Evolutionary conservation across 441 rosid genomes (phyloP).

Genomic region (Kokia cookei): DNA sequence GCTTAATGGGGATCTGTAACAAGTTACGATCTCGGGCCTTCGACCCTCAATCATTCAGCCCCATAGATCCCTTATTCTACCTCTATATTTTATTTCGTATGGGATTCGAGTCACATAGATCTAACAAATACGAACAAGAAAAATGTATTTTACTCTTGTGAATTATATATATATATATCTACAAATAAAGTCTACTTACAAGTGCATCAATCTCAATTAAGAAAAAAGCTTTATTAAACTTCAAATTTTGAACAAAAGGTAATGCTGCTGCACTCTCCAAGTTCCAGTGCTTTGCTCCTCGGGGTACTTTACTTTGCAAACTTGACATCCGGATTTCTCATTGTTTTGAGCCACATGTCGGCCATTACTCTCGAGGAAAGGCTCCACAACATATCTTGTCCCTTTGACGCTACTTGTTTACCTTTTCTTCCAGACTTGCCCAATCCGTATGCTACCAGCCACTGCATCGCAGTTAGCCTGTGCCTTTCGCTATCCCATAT

Average conservation of each 20-base stretch:
- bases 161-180: too few species aligned
- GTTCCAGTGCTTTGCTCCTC: neutral
- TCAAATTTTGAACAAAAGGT: neutral
- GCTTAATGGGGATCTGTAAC: too few species aligned
- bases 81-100: too few species aligned
- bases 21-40: too few species aligned
- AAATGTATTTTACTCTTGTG: too few species aligned
- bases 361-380: constrained; percentile 85
- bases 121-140: too few species aligned
- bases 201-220: neutral
- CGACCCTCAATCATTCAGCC: too few species aligned
- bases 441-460: constrained; percentile 69
- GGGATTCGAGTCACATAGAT: too few species aligned
- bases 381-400: constrained; percentile 71
- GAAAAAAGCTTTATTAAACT: neutral
- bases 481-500: constrained; percentile 62
- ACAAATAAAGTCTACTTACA: neutral
- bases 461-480: constrained; percentile 77
- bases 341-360: constrained; percentile 91
- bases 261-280: neutral
- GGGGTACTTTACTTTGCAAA: constrained; percentile 20
- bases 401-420: constrained; percentile 32
- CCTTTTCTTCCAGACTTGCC: constrained; percentile 57
- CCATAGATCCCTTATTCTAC: too few species aligned
- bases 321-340: constrained; percentile 82